These are phyloP conservation scores for Hypholoma sublateritium DNA, from an alignment of 768 basidiomycete species.

Conservation along the genomic window DNA sequence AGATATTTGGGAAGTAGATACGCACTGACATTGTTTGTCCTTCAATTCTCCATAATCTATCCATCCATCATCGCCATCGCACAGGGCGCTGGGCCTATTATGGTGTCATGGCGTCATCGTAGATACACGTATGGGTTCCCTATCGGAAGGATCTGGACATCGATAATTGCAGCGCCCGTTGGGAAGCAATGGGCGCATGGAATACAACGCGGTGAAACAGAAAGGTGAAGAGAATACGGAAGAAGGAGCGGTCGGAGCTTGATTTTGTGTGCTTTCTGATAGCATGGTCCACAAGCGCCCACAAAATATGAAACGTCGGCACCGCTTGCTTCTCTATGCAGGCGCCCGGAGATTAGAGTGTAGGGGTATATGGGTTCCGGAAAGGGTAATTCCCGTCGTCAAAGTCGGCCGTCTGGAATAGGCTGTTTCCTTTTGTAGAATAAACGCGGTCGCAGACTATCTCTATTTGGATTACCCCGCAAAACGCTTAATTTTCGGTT, in stretches of 20 bases:
- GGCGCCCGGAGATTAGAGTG: neutral
- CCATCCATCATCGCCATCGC: neutral
- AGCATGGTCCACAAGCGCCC: neutral
- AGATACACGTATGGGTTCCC: no score
- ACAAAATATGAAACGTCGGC: neutral
- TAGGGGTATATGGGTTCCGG: neutral
- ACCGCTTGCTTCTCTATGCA: neutral
- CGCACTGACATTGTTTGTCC: no score
- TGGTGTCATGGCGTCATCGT: neutral
- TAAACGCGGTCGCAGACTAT: neutral
- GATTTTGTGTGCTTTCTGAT: neutral
- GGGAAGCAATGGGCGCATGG: no score
- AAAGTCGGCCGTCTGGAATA: neutral
- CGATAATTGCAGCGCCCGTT: no score
- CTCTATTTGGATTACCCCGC: neutral
- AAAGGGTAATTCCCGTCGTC: neutral
- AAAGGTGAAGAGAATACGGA: neutral
- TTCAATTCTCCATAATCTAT: no score
- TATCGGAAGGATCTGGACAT: no score
- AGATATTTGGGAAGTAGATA: no score
- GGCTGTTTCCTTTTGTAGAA: neutral
- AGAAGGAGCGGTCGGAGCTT: neutral
- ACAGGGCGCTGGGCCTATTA: neutral
- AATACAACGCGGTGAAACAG: no score
- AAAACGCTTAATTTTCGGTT: no score